Conservation (phyloP, 179 eudicot species). For the Beta corolliflora region DNA sequence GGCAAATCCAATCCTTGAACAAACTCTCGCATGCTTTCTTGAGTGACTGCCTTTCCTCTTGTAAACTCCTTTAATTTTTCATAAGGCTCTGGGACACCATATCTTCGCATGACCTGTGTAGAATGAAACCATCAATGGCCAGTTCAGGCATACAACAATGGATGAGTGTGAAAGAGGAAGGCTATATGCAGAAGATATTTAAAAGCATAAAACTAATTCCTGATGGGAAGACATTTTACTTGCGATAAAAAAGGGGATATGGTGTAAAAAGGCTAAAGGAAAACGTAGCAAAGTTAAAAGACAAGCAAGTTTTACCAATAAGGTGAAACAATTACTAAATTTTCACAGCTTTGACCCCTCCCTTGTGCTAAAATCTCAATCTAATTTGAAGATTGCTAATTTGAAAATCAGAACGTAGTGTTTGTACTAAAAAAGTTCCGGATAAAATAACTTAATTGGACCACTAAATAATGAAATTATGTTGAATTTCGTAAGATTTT, state of each 20-base stretch:
- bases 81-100: slow-evolving; percentile 91
- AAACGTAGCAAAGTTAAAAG: neutral
- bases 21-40: slow-evolving; percentile 69
- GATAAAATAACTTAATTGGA: neutral
- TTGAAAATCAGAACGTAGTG: no score
- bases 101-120: slow-evolving; percentile 88
- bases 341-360: neutral
- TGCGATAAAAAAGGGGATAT: neutral
- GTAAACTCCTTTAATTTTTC: slow-evolving; percentile 94
- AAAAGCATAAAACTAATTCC: neutral
- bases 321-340: neutral
- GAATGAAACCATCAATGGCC: neutral
- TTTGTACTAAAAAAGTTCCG: neutral
- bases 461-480: neutral
- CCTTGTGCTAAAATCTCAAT: neutral
- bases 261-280: neutral
- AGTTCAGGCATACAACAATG: no score
- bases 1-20: slow-evolving; percentile 77
- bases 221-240: neutral
- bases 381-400: no score
- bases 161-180: slow-evolving; percentile 6
- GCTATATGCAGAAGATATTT: neutral
- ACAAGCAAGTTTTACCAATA: neutral
- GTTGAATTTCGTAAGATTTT: no score
- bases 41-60: slow-evolving; percentile 77